These are phyloP conservation scores for Albatrellus sp. DNA, from an alignment of 1,284 basidiomycete species.

Conservation along the genomic window DNA sequence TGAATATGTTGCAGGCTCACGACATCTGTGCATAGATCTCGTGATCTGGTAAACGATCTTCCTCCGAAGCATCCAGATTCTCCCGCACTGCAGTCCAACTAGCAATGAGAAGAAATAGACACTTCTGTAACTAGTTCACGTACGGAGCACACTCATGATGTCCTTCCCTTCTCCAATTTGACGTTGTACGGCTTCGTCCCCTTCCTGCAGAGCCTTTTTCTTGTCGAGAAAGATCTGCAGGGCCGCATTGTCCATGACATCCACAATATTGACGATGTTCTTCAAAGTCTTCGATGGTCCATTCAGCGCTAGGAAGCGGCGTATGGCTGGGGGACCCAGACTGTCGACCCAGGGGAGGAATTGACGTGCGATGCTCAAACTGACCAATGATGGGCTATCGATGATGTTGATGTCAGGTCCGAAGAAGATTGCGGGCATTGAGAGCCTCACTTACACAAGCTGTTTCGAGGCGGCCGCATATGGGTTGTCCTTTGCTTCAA, in stretches of 20 bases:
- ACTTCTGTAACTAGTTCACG: constrained; percentile 3
- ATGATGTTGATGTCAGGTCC: background rate
- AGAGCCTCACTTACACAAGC: constrained; percentile 11
- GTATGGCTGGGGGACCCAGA: background rate
- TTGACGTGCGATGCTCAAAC: background rate
- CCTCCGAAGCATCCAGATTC: constrained; percentile 16
- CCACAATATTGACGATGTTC: constrained; percentile 5
- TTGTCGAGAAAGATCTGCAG: constrained; percentile 12
- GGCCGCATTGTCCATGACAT: constrained; percentile 10
- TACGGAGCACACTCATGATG: constrained; percentile 21
- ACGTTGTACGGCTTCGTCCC: constrained; percentile 13
- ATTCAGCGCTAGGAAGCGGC: background rate
- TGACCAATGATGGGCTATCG: background rate
- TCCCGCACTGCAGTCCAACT: constrained; percentile 15
- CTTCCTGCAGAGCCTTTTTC: constrained; percentile 12
- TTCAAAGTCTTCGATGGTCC: background rate
- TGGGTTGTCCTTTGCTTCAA: constrained; percentile 10
- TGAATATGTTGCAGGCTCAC: constrained; percentile 11
- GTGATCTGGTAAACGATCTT: constrained; percentile 18
- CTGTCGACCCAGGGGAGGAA: background rate
- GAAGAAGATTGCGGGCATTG: background rate
- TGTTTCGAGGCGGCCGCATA: constrained; percentile 16
- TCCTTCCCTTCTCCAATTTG: constrained; percentile 18
- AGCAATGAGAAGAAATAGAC: background rate
- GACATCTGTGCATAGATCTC: constrained; percentile 22